phyloP scores from a whole-genome alignment of 2,329 filamentous ascomycete species.

The Fusarium buharicum region DNA sequence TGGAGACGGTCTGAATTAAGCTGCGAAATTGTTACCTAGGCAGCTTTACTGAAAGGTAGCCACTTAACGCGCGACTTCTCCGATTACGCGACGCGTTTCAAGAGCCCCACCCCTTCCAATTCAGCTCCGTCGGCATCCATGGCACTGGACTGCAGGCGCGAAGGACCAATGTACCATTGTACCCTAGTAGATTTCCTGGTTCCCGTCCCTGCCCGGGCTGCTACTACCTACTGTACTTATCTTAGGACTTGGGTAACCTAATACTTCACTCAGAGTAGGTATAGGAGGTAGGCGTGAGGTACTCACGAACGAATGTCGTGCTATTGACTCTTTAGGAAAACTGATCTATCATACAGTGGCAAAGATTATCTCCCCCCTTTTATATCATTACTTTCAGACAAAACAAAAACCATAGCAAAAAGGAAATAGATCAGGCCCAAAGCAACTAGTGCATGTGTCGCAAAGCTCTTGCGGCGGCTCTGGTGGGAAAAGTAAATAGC shows the following conservation, averaged over 20 bases:
- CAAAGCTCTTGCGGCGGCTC: background rate
- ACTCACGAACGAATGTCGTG: background rate
- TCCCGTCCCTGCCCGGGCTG: no score
- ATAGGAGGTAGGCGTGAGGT: background rate
- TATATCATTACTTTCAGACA: conserved; percentile 7
- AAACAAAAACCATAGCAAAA: background rate
- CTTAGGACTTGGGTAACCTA: no score
- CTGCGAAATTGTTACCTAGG: conserved; percentile 31
- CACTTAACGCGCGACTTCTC: conserved; percentile 32
- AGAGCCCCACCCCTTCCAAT: conserved; percentile 3
- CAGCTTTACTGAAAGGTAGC: conserved; percentile 25
- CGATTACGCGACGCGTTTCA: conserved; percentile 27
- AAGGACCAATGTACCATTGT: background rate
- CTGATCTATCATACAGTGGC: conserved; percentile 15
- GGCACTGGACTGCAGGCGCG: conserved; percentile 1
- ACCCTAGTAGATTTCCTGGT: background rate
- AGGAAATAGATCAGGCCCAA: conserved; percentile 6
- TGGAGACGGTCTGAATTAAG: conserved; percentile 20
- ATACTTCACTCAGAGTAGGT: no score
- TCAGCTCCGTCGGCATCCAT: no score
- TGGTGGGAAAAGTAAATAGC: background rate
- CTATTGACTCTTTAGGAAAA: background rate
- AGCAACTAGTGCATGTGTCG: background rate
- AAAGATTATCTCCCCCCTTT: background rate
- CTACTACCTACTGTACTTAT: no score